Base-by-base conservation (phyloP, 129 eudicot genomes). In the Flaveria linearis region DNA sequence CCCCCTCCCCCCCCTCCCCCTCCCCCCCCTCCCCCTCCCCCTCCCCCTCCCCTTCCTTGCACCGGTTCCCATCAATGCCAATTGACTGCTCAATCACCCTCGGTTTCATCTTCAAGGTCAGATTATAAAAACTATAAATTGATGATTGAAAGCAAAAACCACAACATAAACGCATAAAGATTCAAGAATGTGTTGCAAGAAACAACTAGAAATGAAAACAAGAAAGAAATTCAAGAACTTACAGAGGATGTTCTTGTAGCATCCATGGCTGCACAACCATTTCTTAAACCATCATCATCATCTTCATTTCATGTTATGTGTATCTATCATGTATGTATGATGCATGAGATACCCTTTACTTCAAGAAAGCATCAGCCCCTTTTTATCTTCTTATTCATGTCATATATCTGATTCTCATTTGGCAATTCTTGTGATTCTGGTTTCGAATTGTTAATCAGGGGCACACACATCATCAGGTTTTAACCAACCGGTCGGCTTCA, bases 241-340 rank as follows among this genome's bases (percentile, higher is more conserved):
- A 80, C 83, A 65, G 58, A 25, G 28, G 78, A 53, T 58, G 73
- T 80, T 66, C 41, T 80, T 73, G 83, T 39, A 80, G 60, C 62
- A 64, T 80, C 78, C 83, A 80, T 80, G 79, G 62, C 71, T 73
- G 43, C 78, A 80, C 47, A 52, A 18, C 69, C 51, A 56, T 76
- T 26, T 15, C 50, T 69, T 51, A 78, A 45, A 80, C 7, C 69
- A 71, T 6, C 47, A 69, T 51, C 72, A 78, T 25, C 41, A 71
- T 16, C 47, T 57, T 51, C 72, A 78, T 25, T 26, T 78, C 60
- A 56, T 79, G 47, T 39, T 51, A n/a, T 52, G 36, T 64, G 69
- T 12, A 61, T 30, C 36, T 42, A 46, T 3, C 33, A 28, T 28
- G 33, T 28, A 25, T 71, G 14, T 55, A 75, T 58, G 53, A 45